These are phyloP conservation scores for Penicillium sp. DNA, from an alignment of 2,329 filamentous ascomycete species.

Conservation along the genomic window DNA sequence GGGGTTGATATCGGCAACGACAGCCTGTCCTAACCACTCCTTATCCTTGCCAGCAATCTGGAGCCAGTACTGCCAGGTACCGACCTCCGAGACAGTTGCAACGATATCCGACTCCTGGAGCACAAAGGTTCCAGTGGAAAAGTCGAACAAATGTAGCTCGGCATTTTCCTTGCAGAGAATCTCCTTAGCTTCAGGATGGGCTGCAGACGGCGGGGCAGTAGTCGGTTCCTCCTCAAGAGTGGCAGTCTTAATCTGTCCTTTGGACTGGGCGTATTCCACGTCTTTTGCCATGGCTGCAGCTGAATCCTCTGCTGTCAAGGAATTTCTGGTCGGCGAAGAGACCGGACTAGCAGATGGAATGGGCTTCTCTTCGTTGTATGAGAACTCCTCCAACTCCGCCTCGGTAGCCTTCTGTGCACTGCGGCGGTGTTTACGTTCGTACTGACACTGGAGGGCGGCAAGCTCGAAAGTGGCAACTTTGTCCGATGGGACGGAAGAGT, in stretches of 20 bases:
- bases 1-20: conserved; percentile 90
- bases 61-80: conserved; percentile 93
- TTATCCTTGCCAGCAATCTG: conserved; percentile 74
- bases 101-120: conserved; percentile 72
- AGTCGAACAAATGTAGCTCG: conserved; percentile 93
- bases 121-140: conserved; percentile 80
- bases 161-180: conserved; percentile 72
- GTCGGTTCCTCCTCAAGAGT: conserved; percentile 51
- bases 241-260: conserved; percentile 41
- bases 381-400: conserved; percentile 76
- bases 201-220: conserved; percentile 59
- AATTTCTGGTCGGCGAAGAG: conserved; percentile 46
- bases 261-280: conserved; percentile 43
- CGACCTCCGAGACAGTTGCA: conserved; percentile 80
- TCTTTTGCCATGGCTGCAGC: conserved; percentile 47
- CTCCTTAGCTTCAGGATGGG: conserved; percentile 68
- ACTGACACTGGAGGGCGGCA: conserved; percentile 88
- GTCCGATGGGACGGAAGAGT: conserved; percentile 65
- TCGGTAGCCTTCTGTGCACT: conserved; percentile 77
- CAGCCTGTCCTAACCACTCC: conserved; percentile 82
- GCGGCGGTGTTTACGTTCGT: conserved; percentile 90
- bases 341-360: conserved; percentile 62
- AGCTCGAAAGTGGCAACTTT: conserved; percentile 79
- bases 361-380: conserved; percentile 65
- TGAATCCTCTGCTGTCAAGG: conserved; percentile 43